Base-by-base conservation (phyloP, 495 filamentous ascomycete species). In the Aspergillus avenaceus region DNA sequence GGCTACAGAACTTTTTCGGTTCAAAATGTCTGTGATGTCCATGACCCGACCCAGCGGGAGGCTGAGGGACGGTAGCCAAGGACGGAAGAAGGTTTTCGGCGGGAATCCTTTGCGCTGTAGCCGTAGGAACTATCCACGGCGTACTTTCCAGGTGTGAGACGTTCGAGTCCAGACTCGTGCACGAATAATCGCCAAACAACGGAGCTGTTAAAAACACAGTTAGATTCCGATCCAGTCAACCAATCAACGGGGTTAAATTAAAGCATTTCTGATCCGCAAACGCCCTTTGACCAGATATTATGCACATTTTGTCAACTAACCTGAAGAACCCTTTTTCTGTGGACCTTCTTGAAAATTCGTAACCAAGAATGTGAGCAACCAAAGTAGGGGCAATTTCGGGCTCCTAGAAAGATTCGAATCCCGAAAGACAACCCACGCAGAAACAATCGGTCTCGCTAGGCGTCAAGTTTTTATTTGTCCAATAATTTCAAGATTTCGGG, bases 21-120 rank as follows among this genome's bases (percentile, higher is more conserved):
- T 84, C 53, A 87, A 64, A 55, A 87, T 84, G 58, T 81, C 82
- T 58, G 82, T 83, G 71, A 87, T 84, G 66, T 87, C 82, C 84
- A 87, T 87, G 67, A 71, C 71, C 69, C 65, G 65, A 66, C 67
- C 57, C 70, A 62, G 59, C 64, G 53, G 56, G 47, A 48, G 56
- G 65, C 59, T 56, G 55, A 64, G 49, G 46, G 58, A 63, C 60
- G 63, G 61, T 49, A 49, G 63, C 58, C 61, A 69, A 67, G 67
- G 61, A 69, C 60, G 37, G 25, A 40, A 52, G 32, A 34, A 45
- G 36, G 42, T 13, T n/a, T 59, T 58, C 59, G 49, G 55, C 49
- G 52, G 50, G 41, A 55, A 50, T 45, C 41, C 42, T 55, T 53
- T 63, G 40, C 51, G 28, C 45, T 50, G 59, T 45, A 46, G 51